Base-by-base conservation (phyloP, 805 yeast genomes). In the Cyberlindnera petersonii region DNA sequence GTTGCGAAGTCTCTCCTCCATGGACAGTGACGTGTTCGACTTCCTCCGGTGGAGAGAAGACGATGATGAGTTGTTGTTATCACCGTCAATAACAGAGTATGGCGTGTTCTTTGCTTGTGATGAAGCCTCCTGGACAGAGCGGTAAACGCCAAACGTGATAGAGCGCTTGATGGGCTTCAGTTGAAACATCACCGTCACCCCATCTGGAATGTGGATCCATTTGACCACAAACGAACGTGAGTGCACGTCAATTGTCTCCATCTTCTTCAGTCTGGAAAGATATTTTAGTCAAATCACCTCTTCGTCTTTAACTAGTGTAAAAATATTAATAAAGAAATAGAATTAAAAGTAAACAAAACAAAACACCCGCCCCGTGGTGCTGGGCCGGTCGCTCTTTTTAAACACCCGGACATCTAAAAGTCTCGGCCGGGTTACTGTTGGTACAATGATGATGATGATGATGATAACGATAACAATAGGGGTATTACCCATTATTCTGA, bases 191-290 rank as follows among this genome's bases (percentile, higher is more conserved):
- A 91, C 74, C 15, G 69, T 59, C 22, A 81, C 73, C 42, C 78
- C 74, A 27, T 77, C 82, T 0, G 85, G 82, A 6, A 85, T 84
- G 46, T 79, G 75, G 39, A 89, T 79, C 98, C 98, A 93, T 52
- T 91, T 86, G 54, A 89, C 85, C 46, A 88, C 77, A 55, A 86
- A 91, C 41, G 93, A 83, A 60, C 86, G 84, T 35, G 94, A 80
- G 52, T 89, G 95, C 18, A 93, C 78, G 61, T 91, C 97, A 34
- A 93, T 74, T 2, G 88, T 80, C 62, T 91, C 98, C 96, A 88
- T 86, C 11, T 16, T 18, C 20, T n/a, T 24, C 17, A 14, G 29
- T n/a, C n/a, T n/a, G n/a, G n/a, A n/a, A n/a, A n/a, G n/a, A n/a
- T n/a, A n/a, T n/a, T n/a, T n/a, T n/a, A n/a, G n/a, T n/a, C n/a